Evolutionary conservation across 2,329 filamentous ascomycete species (phyloP), one percentile per base, ranked within the genome.

Genomic region (Rachicladosporium sp.): DNA sequence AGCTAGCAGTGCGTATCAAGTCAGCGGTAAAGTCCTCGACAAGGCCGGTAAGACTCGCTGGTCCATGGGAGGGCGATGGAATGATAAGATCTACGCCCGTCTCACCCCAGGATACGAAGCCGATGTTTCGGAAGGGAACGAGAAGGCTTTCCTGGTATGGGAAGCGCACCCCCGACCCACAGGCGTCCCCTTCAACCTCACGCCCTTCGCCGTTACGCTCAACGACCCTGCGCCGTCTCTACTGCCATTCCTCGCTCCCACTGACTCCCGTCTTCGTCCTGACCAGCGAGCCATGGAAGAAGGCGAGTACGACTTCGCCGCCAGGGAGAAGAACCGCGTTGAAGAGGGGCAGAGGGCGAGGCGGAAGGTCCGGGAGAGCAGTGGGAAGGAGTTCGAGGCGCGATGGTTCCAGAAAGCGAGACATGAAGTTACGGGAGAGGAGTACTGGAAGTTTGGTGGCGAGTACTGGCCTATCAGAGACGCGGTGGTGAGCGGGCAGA

Each of bases 221-320:
- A 98, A 98, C 63, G 85, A 88, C 49, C 71, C 95, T 37, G 82
- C 89, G 39, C 84, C 93, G 10, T 69, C 74, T n/a, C 70, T 98
- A 11, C 68, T 66, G 37, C 75, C 80, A 4, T 77, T 81, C 64
- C 66, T 98, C 10, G 83, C 91, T 30, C 91, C 91, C 1, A 98
- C 91, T 0, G 91, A 98, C 60, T 93, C 89, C 1, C 74, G 91
- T n/a, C 69, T 94, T 23, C 74, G 91, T 23, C 89, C 91, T 0
- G 91, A 98, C 61, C 91, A 98, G 66, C 74, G 91, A 8, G 91
- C 91, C 2, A 98, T 98, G 91, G 91, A 98, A 60, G 88, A 96
- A 45, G 91, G 89, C n/a, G 77, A 88, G 62, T 98, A 98, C 56
- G 89, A 96, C 54, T 71, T 91, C 43, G 91, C 91, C 1, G 91